Evolutionary conservation across 176 grass and related monocot species (phyloP), one percentile per base, ranked within the genome.

Genomic region (Triticum urartu): DNA sequence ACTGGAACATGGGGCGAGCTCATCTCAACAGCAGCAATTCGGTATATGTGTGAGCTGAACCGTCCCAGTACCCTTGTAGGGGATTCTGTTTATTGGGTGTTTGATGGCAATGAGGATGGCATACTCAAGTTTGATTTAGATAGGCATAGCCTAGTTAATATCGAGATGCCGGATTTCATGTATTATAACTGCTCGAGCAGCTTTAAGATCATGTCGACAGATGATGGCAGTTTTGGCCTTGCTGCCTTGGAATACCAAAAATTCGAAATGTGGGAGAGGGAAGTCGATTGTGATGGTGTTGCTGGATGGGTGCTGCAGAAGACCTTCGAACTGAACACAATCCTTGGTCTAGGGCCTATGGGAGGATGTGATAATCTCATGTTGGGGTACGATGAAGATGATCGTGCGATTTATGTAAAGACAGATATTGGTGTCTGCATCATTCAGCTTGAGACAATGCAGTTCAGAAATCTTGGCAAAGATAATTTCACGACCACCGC

Each of bases 391-490:
- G 83, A 85, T 66, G 83, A 67, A 77, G 72, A 67, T 38, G 83
- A 50, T 77, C 64, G 67, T 54, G 60, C 26, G 40, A 65, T 77
- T 66, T 77, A 77, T 77, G 47, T 77, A 13, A 54, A 72, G 13
- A 85, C 61, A 0, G 18, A 66, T 2, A 52, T 38, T 36, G 83
- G 83, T 35, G 10, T 75, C 21, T 77, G 64, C 61, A 8, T 25
- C 30, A 30, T 85, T 21, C 60, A 38, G 25, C 83, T 77, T 54
- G 72, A 77, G 7, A 67, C 72, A 4, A 85, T 77, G 83, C 32
- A 85, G 83, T 77, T 25, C 30, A 85, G 8, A 30, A 85, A 85
- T 43, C 72, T 85, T 18, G 83, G 83, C 1, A 67, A 54, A 85
- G 47, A 62, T 2, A 33, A 54, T 67, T 85, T 85, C 26, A 48